Evolutionary conservation across 305 asterid species (phyloP).

Genomic region (Rubia peregrina): DNA sequence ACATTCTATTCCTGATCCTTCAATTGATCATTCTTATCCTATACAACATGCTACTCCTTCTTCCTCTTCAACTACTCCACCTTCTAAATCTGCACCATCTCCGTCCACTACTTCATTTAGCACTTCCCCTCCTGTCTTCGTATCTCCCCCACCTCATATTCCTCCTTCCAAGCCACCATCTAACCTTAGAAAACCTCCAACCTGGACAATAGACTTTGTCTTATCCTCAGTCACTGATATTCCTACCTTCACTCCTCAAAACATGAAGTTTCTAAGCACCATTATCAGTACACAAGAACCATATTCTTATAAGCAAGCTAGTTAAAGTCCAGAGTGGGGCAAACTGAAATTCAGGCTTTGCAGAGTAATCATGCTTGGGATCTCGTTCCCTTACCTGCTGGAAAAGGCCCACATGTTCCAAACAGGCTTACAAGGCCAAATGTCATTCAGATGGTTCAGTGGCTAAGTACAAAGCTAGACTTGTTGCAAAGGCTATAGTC

Average conservation of each 20-base stretch:
- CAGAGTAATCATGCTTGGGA: neutral
- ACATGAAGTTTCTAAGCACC: neutral
- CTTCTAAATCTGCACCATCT: too few relatives aligned
- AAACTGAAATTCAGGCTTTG: neutral
- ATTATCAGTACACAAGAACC: neutral
- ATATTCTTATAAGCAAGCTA: neutral
- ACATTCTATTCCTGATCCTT: neutral
- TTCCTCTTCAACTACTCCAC: too few relatives aligned
- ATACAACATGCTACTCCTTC: too few relatives aligned
- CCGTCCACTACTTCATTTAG: too few relatives aligned
- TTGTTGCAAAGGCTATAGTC: neutral
- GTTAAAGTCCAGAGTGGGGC: neutral
- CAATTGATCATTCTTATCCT: neutral
- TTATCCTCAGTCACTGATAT: too few relatives aligned
- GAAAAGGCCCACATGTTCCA: neutral
- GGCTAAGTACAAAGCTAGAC: neutral
- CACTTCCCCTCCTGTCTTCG: too few relatives aligned
- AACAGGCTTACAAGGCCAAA: neutral
- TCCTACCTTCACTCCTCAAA: too few relatives aligned
- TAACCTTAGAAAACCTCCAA: too few relatives aligned
- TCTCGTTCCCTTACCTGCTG: neutral
- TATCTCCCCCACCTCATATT: too few relatives aligned
- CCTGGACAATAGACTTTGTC: too few relatives aligned
- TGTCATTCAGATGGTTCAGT: neutral
- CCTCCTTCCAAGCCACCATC: too few relatives aligned